Percentiles rank a stretch among this genome's conserved stretches.
These are phyloP conservation scores for Monilinia polystroma DNA, from an alignment of 2,329 filamentous ascomycete species.

Conservation along the genomic window DNA sequence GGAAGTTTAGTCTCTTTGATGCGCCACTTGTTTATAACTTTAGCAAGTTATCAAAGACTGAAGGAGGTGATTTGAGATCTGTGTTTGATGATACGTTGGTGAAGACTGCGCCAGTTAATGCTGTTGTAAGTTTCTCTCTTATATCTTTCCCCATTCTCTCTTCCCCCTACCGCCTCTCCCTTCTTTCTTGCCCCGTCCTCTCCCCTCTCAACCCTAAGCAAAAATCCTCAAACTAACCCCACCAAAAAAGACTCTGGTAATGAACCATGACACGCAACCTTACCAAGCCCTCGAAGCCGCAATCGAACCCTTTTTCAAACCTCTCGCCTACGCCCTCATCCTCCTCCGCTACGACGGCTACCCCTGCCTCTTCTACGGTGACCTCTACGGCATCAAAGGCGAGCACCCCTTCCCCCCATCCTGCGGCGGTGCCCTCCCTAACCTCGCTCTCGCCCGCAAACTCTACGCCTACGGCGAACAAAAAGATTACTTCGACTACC, in stretches of 20 bases:
- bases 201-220: too few species aligned
- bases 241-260: constrained; percentile 59
- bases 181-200: background rate
- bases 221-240: background rate
- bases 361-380: constrained; percentile 70
- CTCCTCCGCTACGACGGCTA: constrained; percentile 62
- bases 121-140: constrained; percentile 50
- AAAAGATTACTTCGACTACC: constrained; percentile 60
- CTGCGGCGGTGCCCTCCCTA: constrained; percentile 54
- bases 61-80: constrained; percentile 59
- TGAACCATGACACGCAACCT: constrained; percentile 70
- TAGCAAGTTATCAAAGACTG: constrained; percentile 55
- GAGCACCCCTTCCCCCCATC: constrained; percentile 51
- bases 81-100: constrained; percentile 64
- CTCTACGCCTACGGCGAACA: constrained; percentile 67
- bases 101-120: constrained; percentile 50
- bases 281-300: constrained; percentile 62
- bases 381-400: constrained; percentile 60
- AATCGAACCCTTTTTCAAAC: constrained; percentile 66
- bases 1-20: constrained; percentile 64
- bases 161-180: too few species aligned
- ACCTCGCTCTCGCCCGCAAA: constrained; percentile 61
- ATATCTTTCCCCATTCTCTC: background rate
- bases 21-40: constrained; percentile 69
- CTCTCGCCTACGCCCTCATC: constrained; percentile 69